Conservation (phyloP, 108 stramenopile genomes). For the Stephanodiscus triporus region DNA sequence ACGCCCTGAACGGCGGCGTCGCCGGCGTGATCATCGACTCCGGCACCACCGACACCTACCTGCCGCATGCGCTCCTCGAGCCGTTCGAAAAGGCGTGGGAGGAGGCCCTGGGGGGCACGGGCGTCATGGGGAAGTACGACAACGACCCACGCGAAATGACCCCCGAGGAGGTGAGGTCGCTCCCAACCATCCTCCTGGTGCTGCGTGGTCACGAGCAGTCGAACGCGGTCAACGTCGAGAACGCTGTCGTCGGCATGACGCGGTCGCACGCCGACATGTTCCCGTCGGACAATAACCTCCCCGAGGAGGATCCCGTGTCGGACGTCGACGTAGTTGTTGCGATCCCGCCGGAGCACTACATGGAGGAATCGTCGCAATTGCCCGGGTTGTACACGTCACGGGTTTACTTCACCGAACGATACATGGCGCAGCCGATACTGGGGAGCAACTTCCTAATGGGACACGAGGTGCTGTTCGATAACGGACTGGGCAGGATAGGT, state of each 20-base stretch:
- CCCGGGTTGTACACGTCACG: slow-evolving; percentile 52
- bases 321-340: slow-evolving; percentile 72
- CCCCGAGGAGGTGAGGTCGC: slow-evolving; percentile 50
- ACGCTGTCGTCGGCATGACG: slow-evolving; percentile 24
- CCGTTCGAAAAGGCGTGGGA: slow-evolving; percentile 41
- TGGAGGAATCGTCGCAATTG: slow-evolving; percentile 62
- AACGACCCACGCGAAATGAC: slow-evolving; percentile 54
- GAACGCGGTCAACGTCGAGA: neutral
- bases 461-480: slow-evolving; percentile 91
- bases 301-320: neutral
- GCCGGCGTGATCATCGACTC: slow-evolving; percentile 55
- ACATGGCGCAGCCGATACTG: slow-evolving; percentile 56
- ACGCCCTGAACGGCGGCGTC: slow-evolving; percentile 19
- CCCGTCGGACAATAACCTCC: neutral
- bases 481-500: slow-evolving; percentile 53
- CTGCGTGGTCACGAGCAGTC: slow-evolving; percentile 22
- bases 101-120: slow-evolving; percentile 11
- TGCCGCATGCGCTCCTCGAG: slow-evolving; percentile 18
- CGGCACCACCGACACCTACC: slow-evolving; percentile 62
- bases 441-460: slow-evolving; percentile 95
- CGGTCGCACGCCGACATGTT: slow-evolving; percentile 27
- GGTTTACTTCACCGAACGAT: slow-evolving; percentile 76
- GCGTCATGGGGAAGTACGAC: slow-evolving; percentile 27
- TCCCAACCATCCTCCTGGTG: slow-evolving; percentile 77
- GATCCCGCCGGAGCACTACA: slow-evolving; percentile 79